Evolutionary conservation across 2,329 filamentous ascomycete genomes (phyloP), one percentile per base, ranked within the genome.

Genomic region (Ophiocordyceps australis): DNA sequence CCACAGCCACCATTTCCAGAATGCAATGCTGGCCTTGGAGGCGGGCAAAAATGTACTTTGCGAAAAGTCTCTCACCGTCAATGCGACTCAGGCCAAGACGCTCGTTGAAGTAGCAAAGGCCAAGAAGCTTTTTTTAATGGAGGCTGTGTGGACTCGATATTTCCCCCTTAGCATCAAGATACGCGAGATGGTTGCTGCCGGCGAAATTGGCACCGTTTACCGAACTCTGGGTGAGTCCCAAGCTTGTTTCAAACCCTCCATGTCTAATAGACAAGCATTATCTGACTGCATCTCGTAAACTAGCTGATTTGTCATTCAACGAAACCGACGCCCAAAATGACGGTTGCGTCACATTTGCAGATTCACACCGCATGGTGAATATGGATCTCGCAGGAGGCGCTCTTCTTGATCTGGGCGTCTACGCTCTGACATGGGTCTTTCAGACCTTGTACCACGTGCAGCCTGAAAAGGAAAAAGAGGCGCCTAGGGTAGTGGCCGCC

Each of bases 1-100:
- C 11, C 83, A 92, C 55, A 85, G 78, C 39, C 83, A 92, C 49
- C 83, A 93, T 57, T 92, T 85, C 57, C 81, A 91, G 49, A 86
- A 93, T 52, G 67, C 71, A 35, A 80, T 83, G 68, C 65, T 91
- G n/a, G 77, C 74, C 22, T 61, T 93, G 20, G 66, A 80, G 36
- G 78, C 77, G 7, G 78, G 80, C 41, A 93, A 92, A 61, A 65
- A 86, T 40, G 81, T 93, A 17, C 65, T 93, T 18, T 92, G 82
- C 49, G 83, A 93, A 52, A 93, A 93, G 60, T 70, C 83, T 0
- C 74, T 93, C 40, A 91, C 82, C 2, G 78, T 86, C 34, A 92
- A 76, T 35, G 81, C 77, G 3, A 59, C 69, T 8, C 83, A 93
- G 52, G 59, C 77, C 14, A 69, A 67, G 49, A 71, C 71, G 45